phyloP scores from a whole-genome alignment of 2,329 filamentous ascomycete species.

The Xylaria sp. region DNA sequence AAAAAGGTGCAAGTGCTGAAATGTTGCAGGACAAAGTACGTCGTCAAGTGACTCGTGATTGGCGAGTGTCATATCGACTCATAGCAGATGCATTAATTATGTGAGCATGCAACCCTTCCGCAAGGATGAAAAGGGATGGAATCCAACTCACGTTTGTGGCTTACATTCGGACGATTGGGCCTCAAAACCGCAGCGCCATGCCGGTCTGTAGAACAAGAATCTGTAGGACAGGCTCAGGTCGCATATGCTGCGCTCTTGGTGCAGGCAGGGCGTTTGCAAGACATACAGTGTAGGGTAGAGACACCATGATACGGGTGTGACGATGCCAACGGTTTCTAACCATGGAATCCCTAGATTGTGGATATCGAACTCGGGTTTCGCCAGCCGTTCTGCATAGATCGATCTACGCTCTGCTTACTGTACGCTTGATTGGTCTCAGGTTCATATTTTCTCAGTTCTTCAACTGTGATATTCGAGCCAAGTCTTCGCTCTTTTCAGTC shows the following conservation, averaged over 20 bases:
- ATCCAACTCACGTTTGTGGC: constrained; percentile 3
- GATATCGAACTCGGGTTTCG: constrained; percentile 4
- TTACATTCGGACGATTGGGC: constrained; percentile 12
- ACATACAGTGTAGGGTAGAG: constrained; percentile 22
- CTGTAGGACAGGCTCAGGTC: constrained; percentile 21
- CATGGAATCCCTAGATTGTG: constrained; percentile 3
- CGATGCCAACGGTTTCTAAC: constrained; percentile 9
- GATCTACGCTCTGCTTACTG: constrained; percentile 9
- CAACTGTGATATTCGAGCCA: constrained; percentile 13
- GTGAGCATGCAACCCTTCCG: not conserved
- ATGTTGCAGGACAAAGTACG: not conserved
- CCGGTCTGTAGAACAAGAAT: constrained; percentile 29
- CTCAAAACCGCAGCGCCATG: constrained; percentile 14
- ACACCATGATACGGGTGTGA: constrained; percentile 20
- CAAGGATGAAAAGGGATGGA: not conserved
- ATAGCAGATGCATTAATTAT: not conserved
- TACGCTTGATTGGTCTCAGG: constrained; percentile 27
- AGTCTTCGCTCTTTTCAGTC: constrained; percentile 16
- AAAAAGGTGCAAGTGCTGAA: not conserved
- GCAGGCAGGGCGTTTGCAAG: constrained; percentile 17
- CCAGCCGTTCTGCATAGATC: not conserved
- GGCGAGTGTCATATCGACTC: not conserved
- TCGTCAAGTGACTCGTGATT: not conserved
- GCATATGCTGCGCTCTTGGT: constrained; percentile 27
- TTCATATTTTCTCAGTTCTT: not conserved